These are phyloP conservation scores for Rhododendron ferrugineum DNA, from an alignment of 148 eudicot species.

Conservation along the genomic window DNA sequence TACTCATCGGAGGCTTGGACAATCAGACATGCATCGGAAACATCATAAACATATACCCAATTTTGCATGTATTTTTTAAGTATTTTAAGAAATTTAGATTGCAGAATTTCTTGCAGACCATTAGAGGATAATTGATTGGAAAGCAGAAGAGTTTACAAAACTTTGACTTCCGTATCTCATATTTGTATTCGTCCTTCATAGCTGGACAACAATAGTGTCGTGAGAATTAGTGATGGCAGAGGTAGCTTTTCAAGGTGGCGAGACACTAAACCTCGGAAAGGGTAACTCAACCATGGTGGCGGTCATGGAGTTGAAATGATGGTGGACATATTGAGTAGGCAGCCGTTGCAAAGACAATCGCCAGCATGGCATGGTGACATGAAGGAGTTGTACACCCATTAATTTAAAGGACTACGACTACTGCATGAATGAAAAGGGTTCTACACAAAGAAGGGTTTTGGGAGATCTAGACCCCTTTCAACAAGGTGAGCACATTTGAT, in stretches of 20 bases:
- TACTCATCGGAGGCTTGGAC: neutral
- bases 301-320: neutral
- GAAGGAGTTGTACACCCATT: neutral
- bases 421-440: neutral
- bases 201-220: neutral
- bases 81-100: neutral
- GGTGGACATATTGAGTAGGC: neutral
- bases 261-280: neutral
- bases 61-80: neutral
- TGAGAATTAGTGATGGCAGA: neutral
- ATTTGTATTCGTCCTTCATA: neutral
- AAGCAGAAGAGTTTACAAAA: neutral
- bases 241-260: neutral
- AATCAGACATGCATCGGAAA: neutral
- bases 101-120: neutral
- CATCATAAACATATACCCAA: neutral
- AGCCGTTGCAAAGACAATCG: neutral
- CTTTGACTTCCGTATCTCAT: neutral
- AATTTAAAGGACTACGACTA: neutral
- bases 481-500: neutral
- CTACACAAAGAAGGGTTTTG: neutral
- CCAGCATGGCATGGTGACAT: neutral
- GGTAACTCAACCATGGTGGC: neutral
- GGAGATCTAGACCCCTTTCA: neutral
- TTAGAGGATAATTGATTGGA: neutral